Evolutionary conservation across 306 rosid species (phyloP), one percentile per base, ranked within the genome.

Genomic region (Vigna angularis): DNA sequence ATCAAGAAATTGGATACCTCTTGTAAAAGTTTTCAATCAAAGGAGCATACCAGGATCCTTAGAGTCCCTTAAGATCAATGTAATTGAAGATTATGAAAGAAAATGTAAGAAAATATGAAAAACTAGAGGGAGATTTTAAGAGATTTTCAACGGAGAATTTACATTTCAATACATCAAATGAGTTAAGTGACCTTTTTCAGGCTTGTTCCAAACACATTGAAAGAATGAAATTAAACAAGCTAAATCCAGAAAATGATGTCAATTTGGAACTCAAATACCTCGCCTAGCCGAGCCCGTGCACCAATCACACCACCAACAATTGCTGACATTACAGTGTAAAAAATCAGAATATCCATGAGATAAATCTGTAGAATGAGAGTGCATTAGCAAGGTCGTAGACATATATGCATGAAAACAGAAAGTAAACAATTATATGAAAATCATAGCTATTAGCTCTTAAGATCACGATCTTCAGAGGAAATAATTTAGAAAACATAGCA

Each of bases 221-320:
- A 70, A 53, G 5, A 59, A 57, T 9, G 13, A 30, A 76, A 40
- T n/a, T 44, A 80, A 61, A 62, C n/a, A 56, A 53, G 56, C 28
- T 17, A 44, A 42, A 17, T 17, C 71, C 44, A 36, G 13, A 38
- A 82, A 69, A 44, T 6, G 16, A 45, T 50, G 26, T 47, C 53
- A 75, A 30, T 20, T 22, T 65, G 22, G 38, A 50, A 66, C 38
- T 49, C 58, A 76, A 42, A 78, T 91, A 95, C 99, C 99, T 95
- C 99, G 53, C 99, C 99, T 38, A 95, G 86, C 30, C 99, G 99
- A 63, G 89, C 90, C 44, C 97, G 87, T 34, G 99, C 99, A 85
- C 99, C 99, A 84, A 52, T 91, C 73, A 95, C 90, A 81, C 99
- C 99, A 76, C 99, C 99, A 73, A 95, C 78, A 76, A 95, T 64